Percentiles rank a stretch among this genome's conserved stretches.
phyloP scores from a whole-genome alignment of 495 filamentous ascomycete species.

The Hypoxylon lenormandii region DNA sequence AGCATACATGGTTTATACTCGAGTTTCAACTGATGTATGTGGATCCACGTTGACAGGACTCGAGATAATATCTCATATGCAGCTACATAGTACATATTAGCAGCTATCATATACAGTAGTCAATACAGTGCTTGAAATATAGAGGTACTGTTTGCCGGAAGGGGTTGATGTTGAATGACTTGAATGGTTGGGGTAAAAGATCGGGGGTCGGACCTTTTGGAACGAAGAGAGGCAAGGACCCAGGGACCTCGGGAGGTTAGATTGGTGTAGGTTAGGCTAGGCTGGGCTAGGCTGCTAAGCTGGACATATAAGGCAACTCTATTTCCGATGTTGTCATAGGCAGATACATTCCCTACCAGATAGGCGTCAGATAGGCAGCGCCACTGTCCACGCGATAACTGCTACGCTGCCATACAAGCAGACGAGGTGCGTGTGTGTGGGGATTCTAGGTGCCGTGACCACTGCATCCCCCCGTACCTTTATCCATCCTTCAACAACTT shows the following conservation, averaged over 20 bases:
- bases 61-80: background rate
- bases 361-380: conserved; percentile 22
- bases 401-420: background rate
- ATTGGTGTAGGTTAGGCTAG: background rate
- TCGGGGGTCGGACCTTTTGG: conserved; percentile 25
- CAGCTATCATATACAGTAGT: conserved; percentile 6
- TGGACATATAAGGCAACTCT: conserved; percentile 21
- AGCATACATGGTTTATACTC: background rate
- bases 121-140: background rate
- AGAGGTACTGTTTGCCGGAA: background rate
- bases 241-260: background rate
- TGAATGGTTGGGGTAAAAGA: conserved; percentile 27
- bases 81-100: no score
- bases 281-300: background rate
- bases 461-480: conserved; percentile 20
- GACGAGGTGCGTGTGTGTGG: conserved; percentile 36
- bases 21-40: background rate
- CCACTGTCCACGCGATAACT: conserved; percentile 40
- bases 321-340: conserved; percentile 26
- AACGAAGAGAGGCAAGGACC: background rate
- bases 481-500: conserved; percentile 33
- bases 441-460: conserved; percentile 39
- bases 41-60: background rate
- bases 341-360: conserved; percentile 1
- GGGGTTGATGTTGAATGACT: background rate